Conservation (phyloP, 1,284 basidiomycete genomes). For the Thecaphora thlaspeos region DNA sequence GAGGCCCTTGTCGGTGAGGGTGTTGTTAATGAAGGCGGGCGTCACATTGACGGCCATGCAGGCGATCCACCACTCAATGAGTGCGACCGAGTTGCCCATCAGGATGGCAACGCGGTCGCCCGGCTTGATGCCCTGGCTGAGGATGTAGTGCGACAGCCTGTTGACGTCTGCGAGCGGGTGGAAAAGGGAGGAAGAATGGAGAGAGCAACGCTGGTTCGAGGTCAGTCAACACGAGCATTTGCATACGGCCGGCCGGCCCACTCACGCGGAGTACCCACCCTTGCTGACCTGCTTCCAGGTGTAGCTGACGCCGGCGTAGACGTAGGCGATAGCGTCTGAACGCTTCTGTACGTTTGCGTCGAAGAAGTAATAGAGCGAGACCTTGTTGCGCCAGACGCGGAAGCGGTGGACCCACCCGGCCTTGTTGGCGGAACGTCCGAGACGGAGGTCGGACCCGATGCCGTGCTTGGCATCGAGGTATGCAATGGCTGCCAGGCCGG, state of each 20-base stretch:
- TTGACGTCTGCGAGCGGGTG: conserved; percentile 8
- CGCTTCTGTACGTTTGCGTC: conserved; percentile 25
- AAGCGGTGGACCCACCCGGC: conserved; percentile 31
- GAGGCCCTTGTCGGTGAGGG: conserved; percentile 49
- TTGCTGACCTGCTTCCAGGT: conserved; percentile 44
- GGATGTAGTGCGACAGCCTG: conserved; percentile 45
- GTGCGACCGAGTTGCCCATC: conserved; percentile 49
- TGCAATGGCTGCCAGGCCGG: conserved; percentile 40
- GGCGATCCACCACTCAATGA: conserved; percentile 44
- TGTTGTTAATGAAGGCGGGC: conserved; percentile 58
- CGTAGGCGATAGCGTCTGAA: conserved; percentile 41
- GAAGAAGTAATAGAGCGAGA: conserved; percentile 46
- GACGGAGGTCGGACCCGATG: conserved; percentile 26
- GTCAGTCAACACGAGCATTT: too few relatives aligned
- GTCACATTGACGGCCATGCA: conserved; percentile 49
- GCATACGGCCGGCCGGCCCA: too few relatives aligned
- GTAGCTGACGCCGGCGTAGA: conserved; percentile 42
- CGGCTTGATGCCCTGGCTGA: conserved; percentile 36
- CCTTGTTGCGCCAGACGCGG: conserved; percentile 29
- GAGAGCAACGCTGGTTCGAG: too few relatives aligned
- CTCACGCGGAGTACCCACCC: conserved; percentile 17
- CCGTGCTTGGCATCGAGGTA: conserved; percentile 53
- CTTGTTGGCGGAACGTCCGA: conserved; percentile 19
- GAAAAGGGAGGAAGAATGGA: background rate
- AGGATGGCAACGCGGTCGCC: conserved; percentile 49